Evolutionary conservation across 768 basidiomycete genomes (phyloP).

Genomic region (Russula griseocarnosa): DNA sequence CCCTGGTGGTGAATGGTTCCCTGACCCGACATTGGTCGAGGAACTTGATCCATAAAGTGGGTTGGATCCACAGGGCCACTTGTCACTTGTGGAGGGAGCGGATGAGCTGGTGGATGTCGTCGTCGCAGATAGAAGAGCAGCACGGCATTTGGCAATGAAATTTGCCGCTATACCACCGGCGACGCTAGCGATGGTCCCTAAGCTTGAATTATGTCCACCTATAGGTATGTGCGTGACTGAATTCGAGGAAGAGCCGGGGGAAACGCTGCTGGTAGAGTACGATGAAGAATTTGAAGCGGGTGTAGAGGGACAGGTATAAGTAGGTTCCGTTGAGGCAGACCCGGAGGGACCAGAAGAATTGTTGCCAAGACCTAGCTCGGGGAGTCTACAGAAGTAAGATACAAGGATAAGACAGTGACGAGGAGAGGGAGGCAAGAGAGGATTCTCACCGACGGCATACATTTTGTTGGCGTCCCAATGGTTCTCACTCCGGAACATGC

Average conservation of each 20-base stretch:
- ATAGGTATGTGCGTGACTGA: too few species aligned
- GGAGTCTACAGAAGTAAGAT: background rate
- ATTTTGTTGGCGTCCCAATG: background rate
- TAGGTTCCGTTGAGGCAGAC: too few species aligned
- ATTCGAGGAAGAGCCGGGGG: background rate
- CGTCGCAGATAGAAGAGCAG: background rate
- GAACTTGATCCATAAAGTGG: too few species aligned
- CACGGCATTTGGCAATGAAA: background rate
- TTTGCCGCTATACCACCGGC: background rate
- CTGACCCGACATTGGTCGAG: too few species aligned
- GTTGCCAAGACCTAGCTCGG: background rate
- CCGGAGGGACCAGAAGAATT: too few species aligned
- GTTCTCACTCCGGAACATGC: background rate
- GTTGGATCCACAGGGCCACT: too few species aligned
- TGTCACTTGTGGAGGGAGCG: too few species aligned
- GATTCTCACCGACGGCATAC: background rate
- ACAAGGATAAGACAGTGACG: background rate
- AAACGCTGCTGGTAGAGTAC: too few species aligned
- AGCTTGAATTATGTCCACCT: background rate
- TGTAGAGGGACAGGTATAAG: too few species aligned
- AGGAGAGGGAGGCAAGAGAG: background rate
- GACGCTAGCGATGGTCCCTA: background rate
- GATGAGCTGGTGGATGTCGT: background rate
- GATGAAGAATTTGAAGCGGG: too few species aligned
- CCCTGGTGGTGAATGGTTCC: too few species aligned